Conservation (phyloP, 139 green algal species). For the Tetradesmus lagerheimii region DNA sequence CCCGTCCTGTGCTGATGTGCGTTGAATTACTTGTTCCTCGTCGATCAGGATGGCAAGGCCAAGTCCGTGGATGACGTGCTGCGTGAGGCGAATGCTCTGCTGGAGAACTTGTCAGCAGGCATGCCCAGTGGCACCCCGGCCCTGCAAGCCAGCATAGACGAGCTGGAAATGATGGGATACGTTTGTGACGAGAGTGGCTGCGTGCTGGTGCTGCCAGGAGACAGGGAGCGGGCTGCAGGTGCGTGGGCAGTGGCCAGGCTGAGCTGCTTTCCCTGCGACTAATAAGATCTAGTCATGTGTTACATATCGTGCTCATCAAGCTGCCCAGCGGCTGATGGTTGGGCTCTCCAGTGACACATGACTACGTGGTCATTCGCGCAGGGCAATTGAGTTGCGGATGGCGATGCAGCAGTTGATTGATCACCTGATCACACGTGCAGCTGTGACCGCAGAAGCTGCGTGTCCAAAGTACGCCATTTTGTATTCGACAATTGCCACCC, state of each 20-base stretch:
- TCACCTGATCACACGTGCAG: neutral
- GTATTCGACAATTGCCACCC: too few species aligned
- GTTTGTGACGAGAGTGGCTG: conserved; percentile 50
- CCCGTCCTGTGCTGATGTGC: neutral
- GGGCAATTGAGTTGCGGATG: too few species aligned
- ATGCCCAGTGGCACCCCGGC: neutral
- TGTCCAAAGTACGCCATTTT: neutral
- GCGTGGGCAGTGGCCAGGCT: neutral
- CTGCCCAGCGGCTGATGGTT: neutral
- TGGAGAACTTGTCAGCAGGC: conserved; percentile 33
- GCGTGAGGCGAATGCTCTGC: conserved; percentile 39
- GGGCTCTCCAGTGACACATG: neutral
- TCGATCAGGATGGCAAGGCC: conserved; percentile 17
- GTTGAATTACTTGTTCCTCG: neutral
- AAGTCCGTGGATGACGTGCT: conserved; percentile 48
- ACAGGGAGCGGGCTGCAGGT: conserved; percentile 8
- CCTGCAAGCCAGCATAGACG: conserved; percentile 41
- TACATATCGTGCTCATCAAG: neutral
- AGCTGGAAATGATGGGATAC: conserved; percentile 42
- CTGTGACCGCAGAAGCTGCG: neutral
- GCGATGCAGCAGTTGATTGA: neutral
- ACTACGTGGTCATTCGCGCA: too few species aligned
- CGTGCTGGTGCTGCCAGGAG: conserved; percentile 44
- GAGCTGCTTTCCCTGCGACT: neutral
- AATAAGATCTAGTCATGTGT: neutral